These are phyloP conservation scores for Alternaria viburni DNA, from an alignment of 2,329 filamentous ascomycete species.

Conservation along the genomic window DNA sequence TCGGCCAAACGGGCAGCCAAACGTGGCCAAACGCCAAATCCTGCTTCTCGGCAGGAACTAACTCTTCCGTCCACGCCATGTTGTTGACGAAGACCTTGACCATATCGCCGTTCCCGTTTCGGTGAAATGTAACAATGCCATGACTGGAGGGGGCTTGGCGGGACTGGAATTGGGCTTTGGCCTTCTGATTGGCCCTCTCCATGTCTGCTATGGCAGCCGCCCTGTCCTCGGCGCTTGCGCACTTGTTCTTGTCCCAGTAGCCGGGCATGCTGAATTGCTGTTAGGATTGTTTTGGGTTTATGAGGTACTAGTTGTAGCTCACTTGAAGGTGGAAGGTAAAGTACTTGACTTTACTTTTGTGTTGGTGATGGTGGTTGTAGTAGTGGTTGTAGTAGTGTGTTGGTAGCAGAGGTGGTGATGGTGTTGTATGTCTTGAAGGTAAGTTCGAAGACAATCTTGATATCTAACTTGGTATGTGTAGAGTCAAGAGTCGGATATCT, in stretches of 20 bases:
- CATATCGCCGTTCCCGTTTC: background rate
- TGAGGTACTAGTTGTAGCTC: background rate
- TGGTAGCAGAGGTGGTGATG: background rate
- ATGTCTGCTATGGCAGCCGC: background rate
- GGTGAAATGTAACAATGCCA: background rate
- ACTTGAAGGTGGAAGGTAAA: background rate
- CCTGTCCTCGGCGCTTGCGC: background rate
- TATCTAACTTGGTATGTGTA: background rate
- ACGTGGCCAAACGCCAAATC: background rate
- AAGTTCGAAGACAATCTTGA: background rate
- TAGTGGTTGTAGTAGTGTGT: background rate
- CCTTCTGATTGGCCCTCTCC: background rate
- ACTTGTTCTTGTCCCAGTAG: constrained; percentile 5
- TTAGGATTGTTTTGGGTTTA: background rate
- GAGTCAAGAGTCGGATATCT: background rate
- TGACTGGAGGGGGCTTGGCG: background rate
- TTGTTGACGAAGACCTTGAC: background rate
- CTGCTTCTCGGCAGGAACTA: background rate
- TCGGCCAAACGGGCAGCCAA: background rate
- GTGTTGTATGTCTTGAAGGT: background rate
- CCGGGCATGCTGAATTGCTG: background rate
- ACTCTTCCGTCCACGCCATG: background rate
- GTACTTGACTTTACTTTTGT: background rate
- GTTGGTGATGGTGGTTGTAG: background rate
- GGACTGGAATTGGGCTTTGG: background rate